Conservation (phyloP, 176 grass and related monocot genomes). For the Phoenix dactylifera region DNA sequence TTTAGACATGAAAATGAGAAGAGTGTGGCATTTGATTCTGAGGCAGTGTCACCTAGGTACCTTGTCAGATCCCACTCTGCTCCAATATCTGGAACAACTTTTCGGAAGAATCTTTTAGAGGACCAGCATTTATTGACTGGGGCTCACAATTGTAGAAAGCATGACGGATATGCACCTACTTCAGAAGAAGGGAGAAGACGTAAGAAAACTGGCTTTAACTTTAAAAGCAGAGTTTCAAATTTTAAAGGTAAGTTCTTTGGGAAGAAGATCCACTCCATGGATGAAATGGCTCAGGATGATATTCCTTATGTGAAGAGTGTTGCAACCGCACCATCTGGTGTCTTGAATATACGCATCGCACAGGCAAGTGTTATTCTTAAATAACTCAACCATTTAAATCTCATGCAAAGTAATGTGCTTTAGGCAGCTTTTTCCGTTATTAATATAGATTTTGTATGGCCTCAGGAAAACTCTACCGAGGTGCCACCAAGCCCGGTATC, state of each 20-base stretch:
- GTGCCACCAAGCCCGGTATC: slow-evolving; percentile 93
- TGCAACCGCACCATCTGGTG: slow-evolving; percentile 51
- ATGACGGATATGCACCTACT: slow-evolving; percentile 32
- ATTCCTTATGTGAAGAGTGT: slow-evolving; percentile 45
- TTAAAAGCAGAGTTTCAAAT: slow-evolving; percentile 63
- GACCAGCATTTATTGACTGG: slow-evolving; percentile 41
- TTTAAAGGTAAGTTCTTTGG: slow-evolving; percentile 66
- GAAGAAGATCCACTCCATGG: slow-evolving; percentile 51
- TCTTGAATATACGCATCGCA: slow-evolving; percentile 55
- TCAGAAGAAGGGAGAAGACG: slow-evolving; percentile 38
- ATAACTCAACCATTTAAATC: too few species aligned
- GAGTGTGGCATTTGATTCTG: slow-evolving; percentile 10
- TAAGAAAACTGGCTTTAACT: slow-evolving; percentile 55
- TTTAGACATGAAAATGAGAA: slow-evolving; percentile 30
- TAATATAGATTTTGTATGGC: neutral
- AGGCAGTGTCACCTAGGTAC: slow-evolving; percentile 44
- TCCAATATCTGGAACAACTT: slow-evolving; percentile 66
- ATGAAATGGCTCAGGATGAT: slow-evolving; percentile 41
- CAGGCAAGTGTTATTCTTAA: slow-evolving; percentile 36
- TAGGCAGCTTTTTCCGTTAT: too few species aligned
- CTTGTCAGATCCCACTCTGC: slow-evolving; percentile 84
- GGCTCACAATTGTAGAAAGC: slow-evolving; percentile 38
- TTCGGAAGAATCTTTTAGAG: slow-evolving; percentile 72
- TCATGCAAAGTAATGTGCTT: too few species aligned
- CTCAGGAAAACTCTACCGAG: slow-evolving; percentile 95